These are phyloP conservation scores for Cryphonectria radicalis DNA, from an alignment of 2,329 filamentous ascomycete species.

Conservation along the genomic window DNA sequence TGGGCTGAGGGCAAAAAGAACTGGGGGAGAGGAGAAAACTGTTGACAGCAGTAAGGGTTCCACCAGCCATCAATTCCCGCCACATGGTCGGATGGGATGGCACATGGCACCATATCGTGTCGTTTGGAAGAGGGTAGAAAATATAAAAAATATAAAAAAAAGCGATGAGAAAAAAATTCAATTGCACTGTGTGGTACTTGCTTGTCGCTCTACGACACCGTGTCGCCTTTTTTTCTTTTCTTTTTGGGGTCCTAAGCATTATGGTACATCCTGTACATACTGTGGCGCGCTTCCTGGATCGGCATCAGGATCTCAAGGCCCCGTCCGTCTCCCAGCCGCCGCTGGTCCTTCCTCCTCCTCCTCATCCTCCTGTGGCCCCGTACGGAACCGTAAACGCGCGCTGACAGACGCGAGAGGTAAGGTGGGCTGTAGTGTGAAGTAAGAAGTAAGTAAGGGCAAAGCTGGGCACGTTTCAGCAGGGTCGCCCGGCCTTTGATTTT, in stretches of 20 bases:
- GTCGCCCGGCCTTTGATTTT: background rate
- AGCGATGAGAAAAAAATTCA: background rate
- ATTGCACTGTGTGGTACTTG: constrained; percentile 7
- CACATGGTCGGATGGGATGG: background rate
- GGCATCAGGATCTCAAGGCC: constrained; percentile 1
- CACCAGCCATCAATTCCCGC: background rate
- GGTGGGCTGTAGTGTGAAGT: background rate
- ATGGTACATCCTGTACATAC: background rate
- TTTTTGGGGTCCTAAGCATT: background rate
- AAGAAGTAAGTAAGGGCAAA: background rate
- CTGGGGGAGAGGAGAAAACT: background rate
- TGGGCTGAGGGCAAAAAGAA: background rate
- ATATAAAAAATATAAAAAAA: background rate
- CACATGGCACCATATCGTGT: background rate
- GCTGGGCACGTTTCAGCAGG: constrained; percentile 15
- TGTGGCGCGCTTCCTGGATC: background rate
- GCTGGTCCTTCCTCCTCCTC: background rate
- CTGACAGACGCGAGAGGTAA: constrained; percentile 10
- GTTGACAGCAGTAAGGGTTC: background rate
- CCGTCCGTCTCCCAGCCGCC: background rate
- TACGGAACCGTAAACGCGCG: background rate
- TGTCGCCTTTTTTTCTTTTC: background rate
- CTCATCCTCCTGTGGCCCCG: background rate
- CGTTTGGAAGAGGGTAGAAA: background rate
- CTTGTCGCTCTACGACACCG: background rate